Percentiles rank a stretch among this genome's conserved stretches.
Conservation (phyloP, 2,329 filamentous ascomycete genomes). For the Colletotrichum sp. region DNA sequence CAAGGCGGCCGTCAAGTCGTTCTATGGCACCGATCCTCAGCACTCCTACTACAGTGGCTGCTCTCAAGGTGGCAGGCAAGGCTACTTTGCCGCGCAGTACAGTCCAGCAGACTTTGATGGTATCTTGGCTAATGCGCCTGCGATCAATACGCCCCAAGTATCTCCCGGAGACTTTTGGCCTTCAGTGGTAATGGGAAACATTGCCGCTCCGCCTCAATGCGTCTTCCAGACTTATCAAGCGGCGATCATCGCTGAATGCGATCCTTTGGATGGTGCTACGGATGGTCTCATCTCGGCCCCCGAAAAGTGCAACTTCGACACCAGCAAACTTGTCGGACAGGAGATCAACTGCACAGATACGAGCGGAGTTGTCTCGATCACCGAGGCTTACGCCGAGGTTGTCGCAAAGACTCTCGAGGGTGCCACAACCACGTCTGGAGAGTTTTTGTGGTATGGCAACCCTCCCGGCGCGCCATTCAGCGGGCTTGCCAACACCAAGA, state of each 20-base stretch:
- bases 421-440: neutral
- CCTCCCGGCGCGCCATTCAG: neutral
- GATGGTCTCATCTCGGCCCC: constrained; percentile 7
- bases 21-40: constrained; percentile 43
- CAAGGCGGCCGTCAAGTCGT: constrained; percentile 51
- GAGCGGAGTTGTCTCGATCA: neutral
- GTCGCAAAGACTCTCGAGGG: neutral
- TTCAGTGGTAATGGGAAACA: constrained; percentile 6
- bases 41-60: constrained; percentile 64
- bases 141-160: constrained; percentile 29
- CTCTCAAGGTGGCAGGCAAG: constrained; percentile 65
- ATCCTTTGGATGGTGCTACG: neutral
- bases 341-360: neutral
- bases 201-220: constrained; percentile 1
- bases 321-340: neutral
- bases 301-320: neutral
- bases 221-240: neutral
- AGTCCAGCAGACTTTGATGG: constrained; percentile 64
- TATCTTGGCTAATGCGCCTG: constrained; percentile 53
- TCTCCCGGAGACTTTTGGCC: neutral
- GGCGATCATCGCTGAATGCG: neutral
- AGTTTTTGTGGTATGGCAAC: constrained; percentile 2
- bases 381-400: neutral
- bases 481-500: neutral
- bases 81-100: constrained; percentile 55